Percentiles rank a stretch among this genome's conserved stretches.
Evolutionary conservation across 2,329 filamentous ascomycete species (phyloP).

Genomic region (Fusarium buharicum): DNA sequence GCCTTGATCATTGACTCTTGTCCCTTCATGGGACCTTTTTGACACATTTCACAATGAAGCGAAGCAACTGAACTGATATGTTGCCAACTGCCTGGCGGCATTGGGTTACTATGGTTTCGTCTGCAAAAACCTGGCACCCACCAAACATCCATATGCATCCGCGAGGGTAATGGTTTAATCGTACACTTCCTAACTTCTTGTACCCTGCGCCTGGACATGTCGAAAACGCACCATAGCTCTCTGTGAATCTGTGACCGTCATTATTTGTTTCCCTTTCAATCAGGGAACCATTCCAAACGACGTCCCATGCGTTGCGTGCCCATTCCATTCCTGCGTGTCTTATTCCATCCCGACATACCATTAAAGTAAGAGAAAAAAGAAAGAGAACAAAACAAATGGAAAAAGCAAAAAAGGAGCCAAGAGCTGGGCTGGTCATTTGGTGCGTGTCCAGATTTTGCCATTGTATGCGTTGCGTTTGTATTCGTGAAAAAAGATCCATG

Average conservation of each 20-base stretch:
- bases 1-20: neutral
- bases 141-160: slow-evolving; percentile 21
- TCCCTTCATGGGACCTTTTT: neutral
- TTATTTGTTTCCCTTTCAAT: slow-evolving; percentile 3
- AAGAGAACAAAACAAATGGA: slow-evolving; percentile 2
- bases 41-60: neutral
- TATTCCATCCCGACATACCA: slow-evolving; percentile 26
- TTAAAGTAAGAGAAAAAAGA: slow-evolving; percentile 25
- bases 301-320: slow-evolving; percentile 12
- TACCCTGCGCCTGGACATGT: slow-evolving; percentile 24
- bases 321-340: slow-evolving; percentile 19
- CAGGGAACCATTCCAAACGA: neutral
- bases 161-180: slow-evolving; percentile 19
- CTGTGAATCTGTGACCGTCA: slow-evolving; percentile 9
- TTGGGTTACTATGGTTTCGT: slow-evolving; percentile 20
- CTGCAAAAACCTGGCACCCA: slow-evolving; percentile 21
- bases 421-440: slow-evolving; percentile 1
- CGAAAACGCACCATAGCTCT: slow-evolving; percentile 1
- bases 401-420: slow-evolving; percentile 1
- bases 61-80: slow-evolving; percentile 3
- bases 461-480: slow-evolving; percentile 16
- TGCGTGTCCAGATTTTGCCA: slow-evolving; percentile 11
- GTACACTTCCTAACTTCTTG: slow-evolving; percentile 21
- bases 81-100: slow-evolving; percentile 9
- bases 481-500: slow-evolving; percentile 22